Conservation (phyloP, 1,284 basidiomycete species). For the Papiliotrema flavescens region DNA sequence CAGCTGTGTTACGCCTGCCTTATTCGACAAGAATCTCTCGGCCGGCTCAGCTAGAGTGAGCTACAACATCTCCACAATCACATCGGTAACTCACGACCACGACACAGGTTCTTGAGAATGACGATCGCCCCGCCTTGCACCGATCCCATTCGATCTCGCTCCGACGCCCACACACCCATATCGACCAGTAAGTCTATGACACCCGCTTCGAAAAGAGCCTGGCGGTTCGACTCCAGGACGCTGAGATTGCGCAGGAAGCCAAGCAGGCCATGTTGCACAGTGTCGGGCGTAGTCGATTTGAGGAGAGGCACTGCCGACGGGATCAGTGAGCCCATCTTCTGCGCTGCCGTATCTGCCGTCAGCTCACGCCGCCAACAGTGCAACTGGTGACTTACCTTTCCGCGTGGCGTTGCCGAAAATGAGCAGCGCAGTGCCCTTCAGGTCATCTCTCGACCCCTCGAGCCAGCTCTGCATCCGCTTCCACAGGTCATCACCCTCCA, state of each 20-base stretch:
- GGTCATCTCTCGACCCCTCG: constrained; percentile 62
- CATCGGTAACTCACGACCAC: constrained; percentile 47
- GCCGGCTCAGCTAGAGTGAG: constrained; percentile 11
- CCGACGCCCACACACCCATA: constrained; percentile 69
- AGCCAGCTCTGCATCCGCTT: constrained; percentile 53
- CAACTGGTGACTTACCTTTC: constrained; percentile 57
- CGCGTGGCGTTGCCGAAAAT: constrained; percentile 54
- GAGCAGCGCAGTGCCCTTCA: constrained; percentile 50
- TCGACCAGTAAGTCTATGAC: constrained; percentile 61
- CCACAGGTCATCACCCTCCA: constrained; percentile 45
- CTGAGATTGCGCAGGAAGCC: constrained; percentile 80
- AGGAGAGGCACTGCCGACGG: constrained; percentile 53
- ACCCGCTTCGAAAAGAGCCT: constrained; percentile 59
- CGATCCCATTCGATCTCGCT: constrained; percentile 71
- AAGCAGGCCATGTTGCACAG: constrained; percentile 77
- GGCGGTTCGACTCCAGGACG: constrained; percentile 63
- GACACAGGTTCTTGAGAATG: constrained; percentile 81
- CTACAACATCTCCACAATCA: too few species aligned
- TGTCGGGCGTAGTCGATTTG: constrained; percentile 58
- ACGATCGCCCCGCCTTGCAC: constrained; percentile 86
- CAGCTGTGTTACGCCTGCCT: constrained; percentile 57
- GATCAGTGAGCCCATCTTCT: constrained; percentile 2
- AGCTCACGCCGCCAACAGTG: neutral
- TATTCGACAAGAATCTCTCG: constrained; percentile 11
- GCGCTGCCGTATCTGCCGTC: constrained; percentile 4